Evolutionary conservation across 306 rosid genomes (phyloP).

Genomic region (Quercus cerris): DNA sequence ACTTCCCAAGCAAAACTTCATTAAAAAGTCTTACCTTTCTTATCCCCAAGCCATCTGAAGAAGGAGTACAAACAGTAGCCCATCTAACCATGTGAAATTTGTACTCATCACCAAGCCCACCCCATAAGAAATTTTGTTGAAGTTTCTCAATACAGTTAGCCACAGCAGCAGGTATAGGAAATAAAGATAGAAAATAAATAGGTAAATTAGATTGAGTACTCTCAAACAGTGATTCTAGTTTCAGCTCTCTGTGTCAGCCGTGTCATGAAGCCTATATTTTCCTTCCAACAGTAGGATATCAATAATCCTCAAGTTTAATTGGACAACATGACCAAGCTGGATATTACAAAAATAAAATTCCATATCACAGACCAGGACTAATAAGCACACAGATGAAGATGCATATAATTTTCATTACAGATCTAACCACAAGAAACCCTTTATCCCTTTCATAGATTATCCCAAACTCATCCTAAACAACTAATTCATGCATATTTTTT

Average conservation of each 20-base stretch:
- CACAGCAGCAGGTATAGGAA: too few species aligned
- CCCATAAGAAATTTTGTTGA: too few species aligned
- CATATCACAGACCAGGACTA: not conserved
- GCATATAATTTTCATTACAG: not conserved
- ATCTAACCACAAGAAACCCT: not conserved
- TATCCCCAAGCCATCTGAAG: too few species aligned
- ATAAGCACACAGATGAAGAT: not conserved
- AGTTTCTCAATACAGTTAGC: too few species aligned
- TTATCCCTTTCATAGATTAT: not conserved
- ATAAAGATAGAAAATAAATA: too few species aligned
- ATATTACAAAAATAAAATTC: not conserved
- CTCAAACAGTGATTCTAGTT: not conserved
- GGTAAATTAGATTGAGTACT: too few species aligned
- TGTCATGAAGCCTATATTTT: not conserved
- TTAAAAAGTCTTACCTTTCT: too few species aligned
- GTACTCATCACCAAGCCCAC: too few species aligned
- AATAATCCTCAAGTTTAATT: not conserved
- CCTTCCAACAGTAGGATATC: not conserved
- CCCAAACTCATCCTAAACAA: not conserved
- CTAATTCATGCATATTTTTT: not conserved
- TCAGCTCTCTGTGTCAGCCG: not conserved
- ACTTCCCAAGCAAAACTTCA: too few species aligned
- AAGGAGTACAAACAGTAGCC: too few species aligned
- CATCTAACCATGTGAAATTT: too few species aligned
- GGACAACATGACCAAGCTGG: not conserved